Conservation (phyloP, 352 stramenopile species). For the Phytophthora macrochlamydospora region DNA sequence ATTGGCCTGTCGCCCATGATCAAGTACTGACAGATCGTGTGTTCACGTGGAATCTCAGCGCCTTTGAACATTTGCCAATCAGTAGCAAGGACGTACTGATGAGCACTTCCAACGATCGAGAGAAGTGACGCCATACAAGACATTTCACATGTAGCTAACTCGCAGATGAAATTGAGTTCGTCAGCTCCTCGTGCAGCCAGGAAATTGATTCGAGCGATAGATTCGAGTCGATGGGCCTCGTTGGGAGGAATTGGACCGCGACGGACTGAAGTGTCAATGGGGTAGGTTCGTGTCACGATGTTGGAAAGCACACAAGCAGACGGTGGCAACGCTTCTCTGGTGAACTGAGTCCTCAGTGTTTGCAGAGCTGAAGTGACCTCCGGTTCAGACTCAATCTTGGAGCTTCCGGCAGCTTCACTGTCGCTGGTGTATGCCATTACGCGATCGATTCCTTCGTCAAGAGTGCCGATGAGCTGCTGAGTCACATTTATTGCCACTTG, state of each 20-base stretch:
- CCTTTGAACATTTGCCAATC: conserved; percentile 31
- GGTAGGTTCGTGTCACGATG: conserved; percentile 34
- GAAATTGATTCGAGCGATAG: conserved; percentile 38
- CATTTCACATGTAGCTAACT: conserved; percentile 43
- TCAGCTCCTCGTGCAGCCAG: conserved; percentile 21
- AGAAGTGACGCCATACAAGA: conserved; percentile 43
- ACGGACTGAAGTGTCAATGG: conserved; percentile 18
- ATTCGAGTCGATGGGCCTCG: conserved; percentile 36
- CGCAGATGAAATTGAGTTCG: conserved; percentile 44
- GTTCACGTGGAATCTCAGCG: conserved; percentile 32
- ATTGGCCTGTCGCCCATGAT: conserved; percentile 56
- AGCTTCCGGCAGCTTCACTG: background rate
- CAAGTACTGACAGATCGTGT: conserved; percentile 55
- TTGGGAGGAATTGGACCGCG: conserved; percentile 37
- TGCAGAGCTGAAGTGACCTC: conserved; percentile 4
- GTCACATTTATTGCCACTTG: conserved; percentile 48
- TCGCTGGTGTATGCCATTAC: conserved; percentile 18
- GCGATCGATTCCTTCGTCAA: conserved; percentile 26
- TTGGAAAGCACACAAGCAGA: conserved; percentile 39
- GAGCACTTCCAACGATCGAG: conserved; percentile 40
- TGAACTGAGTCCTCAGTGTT: conserved; percentile 20
- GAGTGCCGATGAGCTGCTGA: conserved; percentile 35
- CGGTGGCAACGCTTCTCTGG: conserved; percentile 25
- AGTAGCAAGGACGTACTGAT: conserved; percentile 42
- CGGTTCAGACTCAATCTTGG: background rate